phyloP scores from a whole-genome alignment of 2,329 filamentous ascomycete genomes.

The Aspergillus amoenus region DNA sequence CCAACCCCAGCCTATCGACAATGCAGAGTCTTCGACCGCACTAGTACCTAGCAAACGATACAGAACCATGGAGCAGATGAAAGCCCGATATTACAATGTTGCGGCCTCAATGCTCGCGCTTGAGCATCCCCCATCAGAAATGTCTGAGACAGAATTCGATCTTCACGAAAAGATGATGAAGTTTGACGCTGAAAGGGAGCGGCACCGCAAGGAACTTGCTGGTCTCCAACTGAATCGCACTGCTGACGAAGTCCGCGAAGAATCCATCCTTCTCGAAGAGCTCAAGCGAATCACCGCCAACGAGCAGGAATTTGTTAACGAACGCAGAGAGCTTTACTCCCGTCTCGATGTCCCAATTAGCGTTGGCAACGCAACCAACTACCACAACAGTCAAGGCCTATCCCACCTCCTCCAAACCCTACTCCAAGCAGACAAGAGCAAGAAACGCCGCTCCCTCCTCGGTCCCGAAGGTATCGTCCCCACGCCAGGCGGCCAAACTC shows the following conservation, averaged over 20 bases:
- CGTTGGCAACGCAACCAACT: constrained; percentile 68
- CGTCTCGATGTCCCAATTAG: constrained; percentile 80
- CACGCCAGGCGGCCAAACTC: constrained; percentile 57
- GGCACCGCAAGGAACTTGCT: constrained; percentile 79
- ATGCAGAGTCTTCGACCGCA: constrained; percentile 28
- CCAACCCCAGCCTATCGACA: constrained; percentile 29
- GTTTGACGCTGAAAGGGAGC: constrained; percentile 80
- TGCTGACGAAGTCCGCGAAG: constrained; percentile 86
- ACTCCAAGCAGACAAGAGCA: constrained; percentile 78
- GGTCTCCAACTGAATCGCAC: constrained; percentile 74
- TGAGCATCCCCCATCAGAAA: constrained; percentile 76
- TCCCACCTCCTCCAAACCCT: constrained; percentile 79
- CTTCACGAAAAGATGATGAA: constrained; percentile 82
- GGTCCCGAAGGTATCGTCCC: constrained; percentile 55
- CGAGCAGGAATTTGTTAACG: constrained; percentile 81
- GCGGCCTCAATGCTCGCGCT: constrained; percentile 79
- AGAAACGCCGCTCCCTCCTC: constrained; percentile 77
- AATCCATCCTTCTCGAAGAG: constrained; percentile 84
- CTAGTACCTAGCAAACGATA: constrained; percentile 43
- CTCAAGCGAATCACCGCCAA: constrained; percentile 87
- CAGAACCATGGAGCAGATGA: constrained; percentile 84
- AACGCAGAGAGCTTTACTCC: constrained; percentile 81
- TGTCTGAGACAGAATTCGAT: constrained; percentile 82
- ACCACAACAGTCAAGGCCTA: constrained; percentile 78
- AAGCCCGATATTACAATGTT: constrained; percentile 85